A percentile compares a stretch with the other conserved stretches of the same genome.
Conservation (phyloP, 148 eudicot genomes). For the Arctostaphylos glauca region DNA sequence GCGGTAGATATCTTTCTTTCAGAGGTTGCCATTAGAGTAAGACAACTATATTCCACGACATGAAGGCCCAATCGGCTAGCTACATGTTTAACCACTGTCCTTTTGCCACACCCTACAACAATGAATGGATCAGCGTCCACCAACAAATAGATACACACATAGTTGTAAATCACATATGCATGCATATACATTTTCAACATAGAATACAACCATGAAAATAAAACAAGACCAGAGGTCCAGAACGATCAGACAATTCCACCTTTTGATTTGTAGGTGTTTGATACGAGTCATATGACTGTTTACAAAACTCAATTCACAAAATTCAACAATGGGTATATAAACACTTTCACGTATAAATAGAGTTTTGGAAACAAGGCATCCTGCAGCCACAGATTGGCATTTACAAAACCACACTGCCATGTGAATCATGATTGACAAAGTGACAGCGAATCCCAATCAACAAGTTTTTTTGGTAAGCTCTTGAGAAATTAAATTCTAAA, state of each 20-base stretch:
- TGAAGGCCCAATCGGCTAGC: slow-evolving; percentile 85
- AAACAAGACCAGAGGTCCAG: background rate
- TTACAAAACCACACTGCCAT: background rate
- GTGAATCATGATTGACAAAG: background rate
- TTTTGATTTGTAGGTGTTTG: background rate
- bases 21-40: slow-evolving; percentile 64
- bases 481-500: background rate
- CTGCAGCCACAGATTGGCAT: background rate
- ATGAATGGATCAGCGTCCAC: slow-evolving; percentile 26
- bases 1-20: slow-evolving; percentile 65
- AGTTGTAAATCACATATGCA: background rate
- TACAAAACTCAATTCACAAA: background rate
- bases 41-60: slow-evolving; percentile 88
- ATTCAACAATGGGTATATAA: background rate
- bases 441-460: background rate
- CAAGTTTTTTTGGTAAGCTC: background rate
- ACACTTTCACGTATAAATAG: background rate
- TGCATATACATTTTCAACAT: background rate
- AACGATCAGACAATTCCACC: background rate
- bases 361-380: background rate
- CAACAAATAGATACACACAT: slow-evolving; percentile 12
- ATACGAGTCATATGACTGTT: background rate
- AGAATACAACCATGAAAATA: background rate
- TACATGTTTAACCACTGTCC: slow-evolving; percentile 78
- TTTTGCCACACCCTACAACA: slow-evolving; percentile 84